Evolutionary conservation across 305 asterid species (phyloP).

Genomic region (Salvia sclarea): DNA sequence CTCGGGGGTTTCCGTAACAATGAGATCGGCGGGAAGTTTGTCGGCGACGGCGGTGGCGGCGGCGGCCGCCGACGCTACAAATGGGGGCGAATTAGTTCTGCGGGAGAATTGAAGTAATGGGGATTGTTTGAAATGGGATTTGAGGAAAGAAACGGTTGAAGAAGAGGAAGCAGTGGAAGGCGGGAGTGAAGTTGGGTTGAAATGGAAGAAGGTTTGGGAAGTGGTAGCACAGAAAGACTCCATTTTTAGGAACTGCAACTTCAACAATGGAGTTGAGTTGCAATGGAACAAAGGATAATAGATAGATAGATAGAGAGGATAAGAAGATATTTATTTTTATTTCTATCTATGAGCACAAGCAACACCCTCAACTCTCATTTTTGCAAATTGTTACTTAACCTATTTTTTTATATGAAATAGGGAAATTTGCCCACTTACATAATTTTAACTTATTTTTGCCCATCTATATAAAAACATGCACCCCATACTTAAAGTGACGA

Average conservation of each 20-base stretch:
- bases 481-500: too few relatives aligned
- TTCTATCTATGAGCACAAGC: too few relatives aligned
- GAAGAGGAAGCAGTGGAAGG: slow-evolving; percentile 30
- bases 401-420: too few relatives aligned
- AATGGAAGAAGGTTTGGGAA: slow-evolving; percentile 44
- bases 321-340: background rate
- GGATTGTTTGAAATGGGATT: slow-evolving; percentile 37
- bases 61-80: slow-evolving; percentile 50
- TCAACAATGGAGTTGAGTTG: background rate
- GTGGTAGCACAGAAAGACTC: slow-evolving; percentile 49
- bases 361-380: too few relatives aligned
- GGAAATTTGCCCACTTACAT: too few relatives aligned
- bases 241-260: slow-evolving; percentile 39
- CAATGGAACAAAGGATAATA: background rate
- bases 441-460: too few relatives aligned
- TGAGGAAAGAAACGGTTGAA: slow-evolving; percentile 31
- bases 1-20: slow-evolving; percentile 65
- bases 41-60: slow-evolving; percentile 47
- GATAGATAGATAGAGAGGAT: slow-evolving; percentile 21
- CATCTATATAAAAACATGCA: too few relatives aligned
- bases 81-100: slow-evolving; percentile 23
- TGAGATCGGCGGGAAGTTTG: slow-evolving; percentile 78
- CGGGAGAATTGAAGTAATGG: slow-evolving; percentile 45
- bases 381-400: too few relatives aligned
- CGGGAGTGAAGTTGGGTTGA: slow-evolving; percentile 35